Evolutionary conservation across 192 early-diverging fungal genomes (phyloP).

Genomic region (Pecoramyces ruminantium): DNA sequence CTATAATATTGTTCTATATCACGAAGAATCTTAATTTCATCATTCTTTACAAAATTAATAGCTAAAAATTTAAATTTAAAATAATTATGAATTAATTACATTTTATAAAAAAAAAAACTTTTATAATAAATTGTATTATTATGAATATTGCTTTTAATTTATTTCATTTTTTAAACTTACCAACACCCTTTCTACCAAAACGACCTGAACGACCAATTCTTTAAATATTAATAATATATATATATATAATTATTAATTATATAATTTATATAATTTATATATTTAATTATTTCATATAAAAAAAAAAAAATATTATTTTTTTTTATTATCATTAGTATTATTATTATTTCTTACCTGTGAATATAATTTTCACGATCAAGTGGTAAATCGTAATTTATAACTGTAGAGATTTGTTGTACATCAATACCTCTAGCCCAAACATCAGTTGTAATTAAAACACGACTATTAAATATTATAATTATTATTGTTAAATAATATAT

Average conservation of each 20-base stretch:
- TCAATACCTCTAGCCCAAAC: conserved; percentile 98
- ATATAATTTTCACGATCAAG: conserved; percentile 95
- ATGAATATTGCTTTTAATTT: too few relatives aligned
- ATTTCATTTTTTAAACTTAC: conserved; percentile 1
- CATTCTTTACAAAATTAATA: conserved; percentile 94
- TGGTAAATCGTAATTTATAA: conserved; percentile 96
- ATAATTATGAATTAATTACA: too few relatives aligned
- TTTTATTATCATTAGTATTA: too few relatives aligned
- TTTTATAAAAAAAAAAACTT: background rate
- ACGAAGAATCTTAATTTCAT: conserved; percentile 78
- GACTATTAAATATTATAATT: conserved; percentile 20
- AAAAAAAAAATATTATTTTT: too few relatives aligned
- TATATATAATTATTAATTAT: too few relatives aligned
- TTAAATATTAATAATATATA: background rate
- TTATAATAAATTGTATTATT: too few relatives aligned
- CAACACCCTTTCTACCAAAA: conserved; percentile 95
- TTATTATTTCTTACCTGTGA: conserved; percentile 39
- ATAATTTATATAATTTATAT: too few relatives aligned
- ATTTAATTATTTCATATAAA: too few relatives aligned
- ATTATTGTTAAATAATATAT: background rate
- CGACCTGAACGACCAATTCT: conserved; percentile 90
- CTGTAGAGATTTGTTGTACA: conserved; percentile 96
- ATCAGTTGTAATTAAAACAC: conserved; percentile 95
- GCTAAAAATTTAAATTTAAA: too few relatives aligned
- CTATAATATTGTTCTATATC: conserved; percentile 98